These are phyloP conservation scores for Westerdykella aurantiaca DNA, from an alignment of 2,329 filamentous ascomycete species.

Conservation along the genomic window DNA sequence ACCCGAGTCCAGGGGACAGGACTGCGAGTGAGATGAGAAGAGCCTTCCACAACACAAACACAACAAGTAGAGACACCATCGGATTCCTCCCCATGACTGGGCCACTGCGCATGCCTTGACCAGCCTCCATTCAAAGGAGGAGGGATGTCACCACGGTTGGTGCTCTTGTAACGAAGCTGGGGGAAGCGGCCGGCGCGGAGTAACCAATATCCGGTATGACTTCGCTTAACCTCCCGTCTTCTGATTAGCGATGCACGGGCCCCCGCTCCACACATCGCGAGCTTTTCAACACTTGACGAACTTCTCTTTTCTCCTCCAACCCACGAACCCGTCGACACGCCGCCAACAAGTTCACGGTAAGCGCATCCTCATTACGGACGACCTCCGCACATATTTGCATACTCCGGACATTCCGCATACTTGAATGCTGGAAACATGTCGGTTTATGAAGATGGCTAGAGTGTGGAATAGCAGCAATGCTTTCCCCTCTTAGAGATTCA, in stretches of 20 bases:
- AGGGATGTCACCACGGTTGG: too few species aligned
- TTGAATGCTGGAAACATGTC: constrained; percentile 23
- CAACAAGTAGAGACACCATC: constrained; percentile 13
- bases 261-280: neutral
- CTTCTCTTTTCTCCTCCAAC: constrained; percentile 16
- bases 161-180: too few species aligned
- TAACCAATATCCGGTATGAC: too few species aligned
- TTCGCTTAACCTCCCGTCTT: neutral
- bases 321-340: constrained; percentile 24
- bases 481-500: constrained; percentile 37
- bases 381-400: constrained; percentile 11
- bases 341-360: constrained; percentile 33
- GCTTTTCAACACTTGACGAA: neutral
- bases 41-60: constrained; percentile 61
- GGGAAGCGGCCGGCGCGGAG: too few species aligned
- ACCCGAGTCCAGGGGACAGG: constrained; percentile 56
- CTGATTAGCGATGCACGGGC: neutral
- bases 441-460: constrained; percentile 36
- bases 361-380: constrained; percentile 27
- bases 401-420: constrained; percentile 30
- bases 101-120: neutral
- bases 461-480: constrained; percentile 33
- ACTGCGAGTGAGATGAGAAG: constrained; percentile 58
- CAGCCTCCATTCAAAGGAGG: too few species aligned
- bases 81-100: neutral